Percentiles rank a stretch among this genome's conserved stretches.
Conservation (phyloP, 352 stramenopile genomes). For the Phytophthora podocarpi region DNA sequence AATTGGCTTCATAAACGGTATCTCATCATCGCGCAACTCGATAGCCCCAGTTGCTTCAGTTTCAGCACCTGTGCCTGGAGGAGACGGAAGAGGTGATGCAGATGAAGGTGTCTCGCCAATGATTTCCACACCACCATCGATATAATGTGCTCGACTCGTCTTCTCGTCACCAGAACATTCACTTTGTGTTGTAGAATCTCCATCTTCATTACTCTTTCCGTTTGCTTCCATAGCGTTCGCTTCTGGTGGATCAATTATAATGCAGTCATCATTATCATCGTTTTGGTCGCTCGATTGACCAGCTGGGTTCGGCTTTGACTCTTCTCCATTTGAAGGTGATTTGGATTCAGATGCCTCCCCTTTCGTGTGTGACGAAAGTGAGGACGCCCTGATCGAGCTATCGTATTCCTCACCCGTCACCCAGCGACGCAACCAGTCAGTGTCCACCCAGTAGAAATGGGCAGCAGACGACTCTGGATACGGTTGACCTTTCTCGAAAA, state of each 20-base stretch:
- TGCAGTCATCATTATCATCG: constrained; percentile 22
- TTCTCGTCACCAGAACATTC: constrained; percentile 16
- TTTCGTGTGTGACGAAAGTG: constrained; percentile 11
- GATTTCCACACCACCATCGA: constrained; percentile 21
- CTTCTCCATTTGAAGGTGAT: constrained; percentile 1
- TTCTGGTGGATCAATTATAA: constrained; percentile 22
- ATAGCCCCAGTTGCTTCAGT: not conserved
- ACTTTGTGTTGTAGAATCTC: constrained; percentile 23
- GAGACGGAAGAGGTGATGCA: constrained; percentile 1
- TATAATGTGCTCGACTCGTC: not conserved
- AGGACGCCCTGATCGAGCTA: constrained; percentile 6
- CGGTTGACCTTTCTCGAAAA: constrained; percentile 62
- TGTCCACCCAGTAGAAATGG: constrained; percentile 77
- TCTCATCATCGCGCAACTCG: constrained; percentile 34
- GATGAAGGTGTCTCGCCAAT: constrained; percentile 10
- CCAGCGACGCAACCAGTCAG: constrained; percentile 65
- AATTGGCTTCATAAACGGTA: constrained; percentile 62
- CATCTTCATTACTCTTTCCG: constrained; percentile 8
- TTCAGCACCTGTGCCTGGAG: constrained; percentile 1
- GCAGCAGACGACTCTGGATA: constrained; percentile 37
- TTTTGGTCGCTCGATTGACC: constrained; percentile 14
- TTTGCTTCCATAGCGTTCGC: constrained; percentile 4
- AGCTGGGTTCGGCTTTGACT: not conserved
- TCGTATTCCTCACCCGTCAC: constrained; percentile 60
- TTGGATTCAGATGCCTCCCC: constrained; percentile 9